Evolutionary conservation across 805 yeast genomes (phyloP), one percentile per base, ranked within the genome.

Genomic region (Suhomyces prunicola): DNA sequence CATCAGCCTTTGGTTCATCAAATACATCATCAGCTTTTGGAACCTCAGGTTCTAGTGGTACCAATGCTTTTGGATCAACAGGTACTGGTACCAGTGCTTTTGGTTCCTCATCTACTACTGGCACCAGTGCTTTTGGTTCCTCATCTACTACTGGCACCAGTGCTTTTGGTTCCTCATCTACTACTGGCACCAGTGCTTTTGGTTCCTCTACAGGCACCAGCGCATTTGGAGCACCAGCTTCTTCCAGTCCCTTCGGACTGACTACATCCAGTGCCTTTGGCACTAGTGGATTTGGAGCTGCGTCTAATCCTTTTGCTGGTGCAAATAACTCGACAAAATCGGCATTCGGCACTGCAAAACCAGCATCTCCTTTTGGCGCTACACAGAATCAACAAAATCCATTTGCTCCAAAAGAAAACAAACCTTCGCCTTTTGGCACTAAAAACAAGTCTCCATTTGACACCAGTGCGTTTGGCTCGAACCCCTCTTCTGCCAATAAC

Each of bases 321-420:
- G 36, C 36, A 17, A 33, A 39, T 13, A 15, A 45, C n/a, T 31
- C 50, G 22, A 40, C 29, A 46, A 39, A 29, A n/a, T 33, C 52
- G 13, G 54, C 59, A n/a, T 52, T 51, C 47, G 56, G 54, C 24
- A 13, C 33, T 12, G 39, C 33, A 24, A 44, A 42, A 6, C 39
- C 52, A 13, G 46, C 51, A 12, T 36, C 53, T 10, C 56, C 59
- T n/a, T 52, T 52, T 48, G 56, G 54, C 9, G 42, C 48, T 4
- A 15, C 50, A 12, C 27, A 52, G n/a, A 50, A 53, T 17, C 27
- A 35, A n/a, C 36, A 52, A 17, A 52, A 53, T 15, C 57, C 61
- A 24, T 64, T 61, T 53, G 67, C 67, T 3, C 46, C 36, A 10
- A 10, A 33, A 12, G 36, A 33, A 17, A 33, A 35, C 6, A 39